Conservation (phyloP, 768 basidiomycete genomes). For the Guyanaporus albipodus region DNA sequence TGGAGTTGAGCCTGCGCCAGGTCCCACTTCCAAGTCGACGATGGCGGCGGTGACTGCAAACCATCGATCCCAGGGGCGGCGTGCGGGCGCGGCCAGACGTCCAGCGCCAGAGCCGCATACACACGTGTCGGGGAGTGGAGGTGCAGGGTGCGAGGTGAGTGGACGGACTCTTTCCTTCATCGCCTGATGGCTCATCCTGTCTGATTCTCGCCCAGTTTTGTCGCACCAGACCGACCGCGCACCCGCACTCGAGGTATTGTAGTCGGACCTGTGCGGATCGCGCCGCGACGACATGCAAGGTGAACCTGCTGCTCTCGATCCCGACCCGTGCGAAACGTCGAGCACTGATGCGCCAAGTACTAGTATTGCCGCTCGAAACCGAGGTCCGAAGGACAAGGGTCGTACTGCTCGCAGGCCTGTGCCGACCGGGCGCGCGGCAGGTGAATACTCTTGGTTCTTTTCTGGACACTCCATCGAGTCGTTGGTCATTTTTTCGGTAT, state of each 20-base stretch:
- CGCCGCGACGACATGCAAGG: constrained; percentile 34
- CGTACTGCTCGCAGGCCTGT: constrained; percentile 28
- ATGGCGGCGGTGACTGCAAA: neutral
- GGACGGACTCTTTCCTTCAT: too few species aligned
- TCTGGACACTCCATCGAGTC: neutral
- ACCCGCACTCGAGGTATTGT: constrained; percentile 53
- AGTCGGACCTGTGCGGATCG: constrained; percentile 55
- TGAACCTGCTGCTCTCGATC: neutral
- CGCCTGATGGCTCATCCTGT: neutral
- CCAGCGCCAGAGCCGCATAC: constrained; percentile 8
- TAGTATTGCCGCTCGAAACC: constrained; percentile 23
- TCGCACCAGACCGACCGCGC: constrained; percentile 54
- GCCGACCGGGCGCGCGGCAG: constrained; percentile 17
- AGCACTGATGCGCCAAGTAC: neutral
- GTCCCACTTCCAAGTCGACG: neutral
- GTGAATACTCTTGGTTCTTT: constrained; percentile 4
- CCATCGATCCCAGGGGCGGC: constrained; percentile 3
- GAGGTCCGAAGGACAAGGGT: constrained; percentile 11
- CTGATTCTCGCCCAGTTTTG: constrained; percentile 38
- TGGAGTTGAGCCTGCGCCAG: neutral
- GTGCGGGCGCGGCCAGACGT: neutral
- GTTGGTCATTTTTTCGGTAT: constrained; percentile 5
- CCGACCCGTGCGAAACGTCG: neutral
- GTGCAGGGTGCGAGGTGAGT: constrained; percentile 14
- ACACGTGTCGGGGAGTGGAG: constrained; percentile 5